phyloP scores from a whole-genome alignment of 1,284 basidiomycete genomes.

The Wallemia mellicola region DNA sequence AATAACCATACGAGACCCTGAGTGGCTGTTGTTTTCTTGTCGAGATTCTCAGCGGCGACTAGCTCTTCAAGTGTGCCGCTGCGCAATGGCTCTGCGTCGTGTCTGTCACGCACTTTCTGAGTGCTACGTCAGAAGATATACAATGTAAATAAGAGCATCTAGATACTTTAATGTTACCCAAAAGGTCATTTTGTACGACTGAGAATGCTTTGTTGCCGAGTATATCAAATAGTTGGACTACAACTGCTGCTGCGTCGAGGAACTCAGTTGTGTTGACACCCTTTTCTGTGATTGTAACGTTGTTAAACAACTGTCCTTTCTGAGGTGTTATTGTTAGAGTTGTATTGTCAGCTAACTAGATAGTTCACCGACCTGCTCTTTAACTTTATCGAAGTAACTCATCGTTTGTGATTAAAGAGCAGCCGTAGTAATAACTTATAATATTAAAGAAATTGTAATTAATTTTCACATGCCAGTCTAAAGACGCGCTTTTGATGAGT shows the following conservation, averaged over 20 bases:
- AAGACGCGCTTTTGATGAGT: too few species aligned
- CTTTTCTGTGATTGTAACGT: conserved; percentile 56
- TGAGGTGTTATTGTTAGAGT: background rate
- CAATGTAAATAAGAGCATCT: conserved; percentile 6
- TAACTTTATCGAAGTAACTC: background rate
- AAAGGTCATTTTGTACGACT: conserved; percentile 62
- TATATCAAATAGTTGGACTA: conserved; percentile 73
- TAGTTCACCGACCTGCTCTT: background rate
- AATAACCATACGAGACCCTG: conserved; percentile 80
- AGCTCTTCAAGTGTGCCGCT: conserved; percentile 59
- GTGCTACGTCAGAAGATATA: background rate
- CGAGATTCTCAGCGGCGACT: conserved; percentile 51
- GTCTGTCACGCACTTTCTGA: conserved; percentile 66
- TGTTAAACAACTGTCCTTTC: conserved; percentile 43
- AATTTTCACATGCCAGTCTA: too few species aligned
- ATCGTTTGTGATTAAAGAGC: background rate
- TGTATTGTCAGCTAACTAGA: background rate
- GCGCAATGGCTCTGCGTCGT: conserved; percentile 29
- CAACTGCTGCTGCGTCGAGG: conserved; percentile 60
- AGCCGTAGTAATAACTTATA: background rate
- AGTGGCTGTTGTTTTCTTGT: conserved; percentile 63
- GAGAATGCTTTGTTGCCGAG: conserved; percentile 62
- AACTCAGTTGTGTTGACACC: conserved; percentile 72
- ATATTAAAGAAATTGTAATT: background rate
- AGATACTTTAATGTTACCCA: conserved; percentile 58